Base-by-base conservation (phyloP, 2,329 filamentous ascomycete genomes). In the Aspergillus jensenii region DNA sequence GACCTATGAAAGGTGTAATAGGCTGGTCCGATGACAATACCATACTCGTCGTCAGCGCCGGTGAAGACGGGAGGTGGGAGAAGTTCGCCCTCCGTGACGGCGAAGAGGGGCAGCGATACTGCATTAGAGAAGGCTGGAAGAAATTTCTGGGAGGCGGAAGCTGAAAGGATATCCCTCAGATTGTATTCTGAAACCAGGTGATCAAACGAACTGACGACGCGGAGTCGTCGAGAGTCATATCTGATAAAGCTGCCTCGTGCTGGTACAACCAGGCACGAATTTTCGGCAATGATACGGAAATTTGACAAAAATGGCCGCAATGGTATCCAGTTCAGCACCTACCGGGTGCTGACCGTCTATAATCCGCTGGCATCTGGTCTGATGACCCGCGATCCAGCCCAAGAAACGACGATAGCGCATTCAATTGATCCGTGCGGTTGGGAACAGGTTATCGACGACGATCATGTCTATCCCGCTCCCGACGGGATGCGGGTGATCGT, bases 21-120 rank as follows among this genome's bases (percentile, higher is more conserved):
- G 92, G 92, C 2, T 98, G 96, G 91, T 82, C 87, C 9, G 82
- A 86, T 63, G 90, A 96, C 62, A 79, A 85, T 21, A 90, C 84
- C 15, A 77, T 96, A 11, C 77, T 93, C 1, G 87, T 96, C 1
- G 80, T 96, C 50, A 90, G 92, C 3, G 90, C 90, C 1, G 92
- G 92, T 0, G 82, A 84, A 59, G 90, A 95, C 70, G 89, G 89
- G 15, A 82, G 90, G 51, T 97, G 93, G 91, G 92, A 97, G 78
- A 92, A 89, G 60, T 96, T 96, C 67, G 79, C 87, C 19, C 79
- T 96, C 52, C 82, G 82, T n/a, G 82, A 88, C 55, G 84, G 83
- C 14, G 83, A 87, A 21, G 86, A 90, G 61, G 90, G 90, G 9
- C 86, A 84, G 63, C 82, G 87, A 45, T 79, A 84, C 52, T 85